Evolutionary conservation across 2,329 filamentous ascomycete genomes (phyloP).

Genomic region (Zymoseptoria brevis): DNA sequence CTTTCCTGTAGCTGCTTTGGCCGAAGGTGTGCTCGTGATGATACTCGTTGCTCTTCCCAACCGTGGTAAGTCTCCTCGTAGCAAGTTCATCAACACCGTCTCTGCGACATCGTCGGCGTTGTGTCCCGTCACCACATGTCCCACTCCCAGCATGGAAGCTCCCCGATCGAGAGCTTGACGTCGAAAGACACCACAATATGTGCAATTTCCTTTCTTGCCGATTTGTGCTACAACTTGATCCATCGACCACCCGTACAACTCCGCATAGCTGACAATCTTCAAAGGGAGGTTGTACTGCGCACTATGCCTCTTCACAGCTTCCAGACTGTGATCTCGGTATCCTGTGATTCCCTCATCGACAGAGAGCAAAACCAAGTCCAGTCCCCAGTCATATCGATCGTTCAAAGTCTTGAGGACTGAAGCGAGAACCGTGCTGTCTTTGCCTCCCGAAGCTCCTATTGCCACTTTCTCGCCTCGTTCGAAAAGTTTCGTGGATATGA

Average conservation of each 20-base stretch:
- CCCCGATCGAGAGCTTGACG: slow-evolving; percentile 90
- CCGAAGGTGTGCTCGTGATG: slow-evolving; percentile 54
- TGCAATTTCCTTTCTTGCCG: slow-evolving; percentile 97
- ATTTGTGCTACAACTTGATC: slow-evolving; percentile 95
- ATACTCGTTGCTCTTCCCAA: slow-evolving; percentile 86
- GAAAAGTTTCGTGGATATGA: slow-evolving; percentile 74
- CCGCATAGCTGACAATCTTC: slow-evolving; percentile 84
- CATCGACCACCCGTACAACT: slow-evolving; percentile 98
- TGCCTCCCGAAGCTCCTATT: slow-evolving; percentile 92
- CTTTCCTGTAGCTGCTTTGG: slow-evolving; percentile 10
- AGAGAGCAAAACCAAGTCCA: slow-evolving; percentile 78
- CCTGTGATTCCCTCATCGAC: slow-evolving; percentile 97
- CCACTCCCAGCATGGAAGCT: slow-evolving; percentile 76
- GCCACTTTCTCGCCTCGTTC: slow-evolving; percentile 75
- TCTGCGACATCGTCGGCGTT: slow-evolving; percentile 97
- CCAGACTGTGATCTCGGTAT: slow-evolving; percentile 89
- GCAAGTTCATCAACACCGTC: slow-evolving; percentile 93
- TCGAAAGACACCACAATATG: slow-evolving; percentile 94
- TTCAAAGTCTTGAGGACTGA: slow-evolving; percentile 93
- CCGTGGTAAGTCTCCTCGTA: slow-evolving; percentile 81
- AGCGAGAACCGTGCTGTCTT: slow-evolving; percentile 93
- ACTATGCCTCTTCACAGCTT: slow-evolving; percentile 93
- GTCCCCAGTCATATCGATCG: slow-evolving; percentile 75
- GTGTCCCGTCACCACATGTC: slow-evolving; percentile 92
- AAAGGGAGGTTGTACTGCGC: slow-evolving; percentile 84